Evolutionary conservation across 139 green algal genomes (phyloP), one percentile per base, ranked within the genome.

Genomic region (Chlamydomonas sp.): DNA sequence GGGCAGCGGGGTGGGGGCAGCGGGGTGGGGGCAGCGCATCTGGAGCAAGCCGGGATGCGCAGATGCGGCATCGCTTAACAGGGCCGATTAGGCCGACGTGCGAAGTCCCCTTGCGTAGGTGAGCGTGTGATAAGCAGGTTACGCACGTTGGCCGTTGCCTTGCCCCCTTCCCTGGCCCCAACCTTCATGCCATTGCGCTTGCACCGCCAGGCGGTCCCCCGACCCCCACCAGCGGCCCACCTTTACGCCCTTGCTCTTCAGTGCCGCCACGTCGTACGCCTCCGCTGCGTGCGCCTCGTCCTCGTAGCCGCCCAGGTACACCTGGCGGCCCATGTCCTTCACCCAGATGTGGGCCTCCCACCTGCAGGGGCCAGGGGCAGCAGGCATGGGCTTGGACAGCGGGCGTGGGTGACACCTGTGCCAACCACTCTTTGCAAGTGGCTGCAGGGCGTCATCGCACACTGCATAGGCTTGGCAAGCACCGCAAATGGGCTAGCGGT

Each of bases 291-390:
- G 96, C 77, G 97, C 96, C 92, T 99, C 96, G 15, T 94, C 82
- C 89, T 96, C 95, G 73, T 96, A 97, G 15, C 95, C 95, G 17
- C 93, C 93, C 18, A 96, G 88, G 75, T 96, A 96, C 15, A 95
- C 87, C 83, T 98, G 96, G 17, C 93, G 80, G 0, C 95, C 94
- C 18, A 98, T 89, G 12, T 98, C 95, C 88, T 96, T 97, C 10
- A 98, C 92, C 96, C 96, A 98, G 72, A 98, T 97, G 90, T 99
- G 96, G 10, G 93, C 91, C 88, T 96, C 93, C 93, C 94, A 97
- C 83, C 94, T 88, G 80, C 59, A 12, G 49, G 58, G 18, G 1
- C 1, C 1, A 49, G 12, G 58, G 58, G 75, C 58, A 14, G 1
- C 14, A 58, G 6, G 58, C 14, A 2, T 6, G 75, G 75, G 58